Conservation (phyloP, 139 green algal genomes). For the Deuterostichococcus epilithicus region DNA sequence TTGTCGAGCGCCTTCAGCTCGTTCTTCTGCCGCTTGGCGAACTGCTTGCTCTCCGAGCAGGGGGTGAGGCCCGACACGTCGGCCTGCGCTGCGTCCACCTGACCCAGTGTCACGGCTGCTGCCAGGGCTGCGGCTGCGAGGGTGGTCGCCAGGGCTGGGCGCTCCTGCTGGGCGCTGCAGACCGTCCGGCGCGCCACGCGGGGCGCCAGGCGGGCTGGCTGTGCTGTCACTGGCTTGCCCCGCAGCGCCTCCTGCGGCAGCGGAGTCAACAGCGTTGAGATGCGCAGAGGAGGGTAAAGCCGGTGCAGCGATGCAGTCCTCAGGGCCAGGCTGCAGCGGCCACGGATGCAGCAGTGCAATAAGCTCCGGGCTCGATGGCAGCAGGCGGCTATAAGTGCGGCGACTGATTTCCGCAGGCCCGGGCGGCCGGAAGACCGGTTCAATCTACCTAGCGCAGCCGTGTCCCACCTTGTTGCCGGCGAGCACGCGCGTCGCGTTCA, state of each 20-base stretch:
- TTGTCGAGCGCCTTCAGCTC: slow-evolving; percentile 86
- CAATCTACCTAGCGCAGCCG: too few species aligned
- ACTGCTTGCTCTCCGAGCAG: slow-evolving; percentile 94
- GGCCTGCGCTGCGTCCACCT: slow-evolving; percentile 75
- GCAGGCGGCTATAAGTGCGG: too few species aligned
- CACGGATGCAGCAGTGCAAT: too few species aligned
- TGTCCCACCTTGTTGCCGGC: not conserved
- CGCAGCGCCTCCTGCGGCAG: not conserved
- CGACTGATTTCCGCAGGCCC: too few species aligned
- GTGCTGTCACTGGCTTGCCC: not conserved
- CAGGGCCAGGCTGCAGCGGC: too few species aligned
- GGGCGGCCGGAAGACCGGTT: too few species aligned
- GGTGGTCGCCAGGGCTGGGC: slow-evolving; percentile 15
- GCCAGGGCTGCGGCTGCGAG: slow-evolving; percentile 67
- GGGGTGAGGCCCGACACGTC: slow-evolving; percentile 92
- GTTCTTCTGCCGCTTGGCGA: slow-evolving; percentile 91
- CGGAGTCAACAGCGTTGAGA: too few species aligned
- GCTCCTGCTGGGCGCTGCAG: not conserved
- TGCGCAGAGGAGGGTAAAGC: too few species aligned
- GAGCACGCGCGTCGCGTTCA: not conserved
- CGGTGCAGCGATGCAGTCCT: too few species aligned
- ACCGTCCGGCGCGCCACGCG: not conserved
- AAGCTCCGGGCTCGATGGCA: too few species aligned
- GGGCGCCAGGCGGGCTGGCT: not conserved
- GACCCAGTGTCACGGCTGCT: slow-evolving; percentile 51